Evolutionary conservation across 495 filamentous ascomycete species (phyloP).

Genomic region (Copromyces sp.): DNA sequence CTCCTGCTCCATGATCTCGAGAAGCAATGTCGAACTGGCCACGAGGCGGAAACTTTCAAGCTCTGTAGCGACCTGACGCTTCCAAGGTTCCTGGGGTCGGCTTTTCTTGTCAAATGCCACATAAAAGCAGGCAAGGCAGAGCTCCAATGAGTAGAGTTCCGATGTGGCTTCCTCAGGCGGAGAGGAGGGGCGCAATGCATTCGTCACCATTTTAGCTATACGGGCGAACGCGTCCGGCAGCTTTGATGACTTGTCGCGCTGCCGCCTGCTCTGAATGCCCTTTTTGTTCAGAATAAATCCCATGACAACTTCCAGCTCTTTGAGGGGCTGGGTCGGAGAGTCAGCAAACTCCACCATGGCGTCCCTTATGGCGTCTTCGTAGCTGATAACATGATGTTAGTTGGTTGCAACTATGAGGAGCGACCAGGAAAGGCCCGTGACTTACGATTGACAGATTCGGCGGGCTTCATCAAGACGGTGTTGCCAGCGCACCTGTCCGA

Average conservation of each 20-base stretch:
- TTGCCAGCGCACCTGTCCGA: constrained; percentile 22
- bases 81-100: neutral
- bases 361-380: constrained; percentile 49
- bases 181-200: constrained; percentile 23
- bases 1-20: constrained; percentile 21
- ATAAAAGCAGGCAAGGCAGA: constrained; percentile 31
- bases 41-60: constrained; percentile 33
- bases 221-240: constrained; percentile 54
- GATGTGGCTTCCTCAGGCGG: neutral
- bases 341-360: constrained; percentile 50
- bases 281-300: constrained; percentile 60
- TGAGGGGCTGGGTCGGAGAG: constrained; percentile 45
- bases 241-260: constrained; percentile 50
- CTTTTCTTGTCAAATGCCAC: constrained; percentile 7
- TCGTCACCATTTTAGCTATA: constrained; percentile 35
- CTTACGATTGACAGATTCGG: constrained; percentile 47
- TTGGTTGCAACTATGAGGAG: neutral
- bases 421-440: neutral
- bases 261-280: constrained; percentile 45
- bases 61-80: constrained; percentile 5
- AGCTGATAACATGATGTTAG: constrained; percentile 32
- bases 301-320: constrained; percentile 66
- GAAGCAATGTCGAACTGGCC: constrained; percentile 26
- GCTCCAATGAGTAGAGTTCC: constrained; percentile 19
- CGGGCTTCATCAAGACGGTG: constrained; percentile 33